A percentile compares a stretch with the other conserved stretches of the same genome.
These are phyloP conservation scores for Cytospora piceicola DNA, from an alignment of 2,329 filamentous ascomycete species.

Conservation along the genomic window DNA sequence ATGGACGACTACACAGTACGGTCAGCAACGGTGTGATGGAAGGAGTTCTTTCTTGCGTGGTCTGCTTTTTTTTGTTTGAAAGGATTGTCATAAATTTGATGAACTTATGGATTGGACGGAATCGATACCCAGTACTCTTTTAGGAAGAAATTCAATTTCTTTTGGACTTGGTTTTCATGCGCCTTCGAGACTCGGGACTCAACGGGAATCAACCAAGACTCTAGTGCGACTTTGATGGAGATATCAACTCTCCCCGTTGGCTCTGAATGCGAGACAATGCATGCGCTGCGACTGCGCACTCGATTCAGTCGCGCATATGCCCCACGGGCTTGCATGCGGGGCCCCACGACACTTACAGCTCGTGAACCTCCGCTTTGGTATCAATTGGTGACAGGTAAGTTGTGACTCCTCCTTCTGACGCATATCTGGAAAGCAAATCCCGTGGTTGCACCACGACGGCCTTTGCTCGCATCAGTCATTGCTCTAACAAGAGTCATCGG, in stretches of 20 bases:
- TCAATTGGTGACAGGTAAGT: no score
- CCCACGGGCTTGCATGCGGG: neutral
- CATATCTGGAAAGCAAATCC: no score
- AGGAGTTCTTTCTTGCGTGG: conserved; percentile 4
- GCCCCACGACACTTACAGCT: neutral
- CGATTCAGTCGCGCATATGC: neutral
- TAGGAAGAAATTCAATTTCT: conserved; percentile 24
- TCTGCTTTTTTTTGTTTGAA: neutral
- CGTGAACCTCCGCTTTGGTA: no score
- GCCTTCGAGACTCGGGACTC: neutral
- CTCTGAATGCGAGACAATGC: no score
- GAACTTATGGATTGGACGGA: conserved; percentile 31
- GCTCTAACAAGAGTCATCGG: no score
- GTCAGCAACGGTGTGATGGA: neutral
- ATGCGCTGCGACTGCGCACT: no score
- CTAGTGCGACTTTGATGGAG: neutral
- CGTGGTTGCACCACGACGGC: no score
- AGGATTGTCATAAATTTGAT: conserved; percentile 18
- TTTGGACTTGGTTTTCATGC: neutral
- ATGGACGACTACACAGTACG: neutral
- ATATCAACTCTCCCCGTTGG: neutral
- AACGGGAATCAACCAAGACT: neutral
- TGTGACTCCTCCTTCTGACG: no score
- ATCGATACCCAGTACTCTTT: conserved; percentile 30
- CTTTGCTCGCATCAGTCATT: no score